Evolutionary conservation across 306 rosid species (phyloP).

Genomic region (Gastrolobium villosum): DNA sequence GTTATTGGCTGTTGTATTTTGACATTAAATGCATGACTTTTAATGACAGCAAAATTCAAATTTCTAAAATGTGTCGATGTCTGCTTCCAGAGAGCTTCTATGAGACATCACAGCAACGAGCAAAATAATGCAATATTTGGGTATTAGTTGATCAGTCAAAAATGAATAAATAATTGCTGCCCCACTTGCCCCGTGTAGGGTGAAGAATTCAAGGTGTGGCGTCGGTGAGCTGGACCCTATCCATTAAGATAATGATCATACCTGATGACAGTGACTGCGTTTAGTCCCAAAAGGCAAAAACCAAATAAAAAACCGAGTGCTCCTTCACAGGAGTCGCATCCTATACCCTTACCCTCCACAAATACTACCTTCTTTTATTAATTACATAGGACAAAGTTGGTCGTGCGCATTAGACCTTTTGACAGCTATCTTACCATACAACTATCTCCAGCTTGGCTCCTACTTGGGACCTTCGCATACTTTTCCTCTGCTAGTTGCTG

Average conservation of each 20-base stretch:
- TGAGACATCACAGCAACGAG: neutral
- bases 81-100: too few relatives aligned
- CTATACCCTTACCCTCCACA: neutral
- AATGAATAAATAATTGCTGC: too few relatives aligned
- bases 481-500: neutral
- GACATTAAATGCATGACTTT: neutral
- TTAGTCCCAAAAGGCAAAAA: neutral
- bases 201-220: neutral
- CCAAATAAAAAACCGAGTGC: neutral
- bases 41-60: neutral
- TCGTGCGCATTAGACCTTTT: neutral
- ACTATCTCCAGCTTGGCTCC: constrained; percentile 29
- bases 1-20: too few relatives aligned
- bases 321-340: neutral
- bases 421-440: constrained; percentile 32
- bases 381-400: neutral
- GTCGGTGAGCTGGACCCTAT: constrained; percentile 10
- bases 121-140: neutral
- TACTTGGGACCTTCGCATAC: neutral
- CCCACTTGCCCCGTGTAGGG: too few relatives aligned
- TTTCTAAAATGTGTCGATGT: neutral
- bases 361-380: neutral
- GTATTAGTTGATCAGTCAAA: neutral
- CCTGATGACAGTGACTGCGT: constrained; percentile 19
- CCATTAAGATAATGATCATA: neutral